phyloP scores from a whole-genome alignment of 2,329 filamentous ascomycete species.

The Fusarium scirpi region DNA sequence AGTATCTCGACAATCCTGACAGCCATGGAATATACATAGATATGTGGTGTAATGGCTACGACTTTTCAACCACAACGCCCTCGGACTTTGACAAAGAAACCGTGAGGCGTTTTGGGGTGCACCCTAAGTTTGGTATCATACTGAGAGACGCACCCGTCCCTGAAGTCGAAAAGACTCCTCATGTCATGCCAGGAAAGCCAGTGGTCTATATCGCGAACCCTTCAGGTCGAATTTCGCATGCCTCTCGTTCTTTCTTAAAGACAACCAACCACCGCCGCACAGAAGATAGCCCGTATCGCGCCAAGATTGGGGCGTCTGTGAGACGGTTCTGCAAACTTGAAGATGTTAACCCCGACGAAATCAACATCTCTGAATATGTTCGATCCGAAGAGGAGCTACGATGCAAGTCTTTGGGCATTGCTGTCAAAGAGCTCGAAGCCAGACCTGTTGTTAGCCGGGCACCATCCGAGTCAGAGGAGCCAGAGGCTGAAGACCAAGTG shows the following conservation, averaged over 20 bases:
- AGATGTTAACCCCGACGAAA: constrained; percentile 50
- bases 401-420: constrained; percentile 53
- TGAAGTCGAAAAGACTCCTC: constrained; percentile 54
- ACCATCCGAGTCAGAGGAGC: constrained; percentile 47
- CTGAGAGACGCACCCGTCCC: constrained; percentile 62
- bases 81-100: constrained; percentile 64
- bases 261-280: constrained; percentile 52
- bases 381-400: constrained; percentile 51
- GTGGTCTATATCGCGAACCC: constrained; percentile 63
- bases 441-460: constrained; percentile 47
- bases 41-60: constrained; percentile 64
- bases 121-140: constrained; percentile 67
- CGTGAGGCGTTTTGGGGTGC: constrained; percentile 63
- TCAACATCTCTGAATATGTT: constrained; percentile 51
- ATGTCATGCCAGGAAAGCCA: constrained; percentile 60
- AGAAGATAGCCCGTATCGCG: constrained; percentile 51
- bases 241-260: constrained; percentile 59
- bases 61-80: constrained; percentile 61
- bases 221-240: constrained; percentile 61
- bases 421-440: constrained; percentile 50
- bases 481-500: constrained; percentile 42
- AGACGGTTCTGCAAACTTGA: constrained; percentile 55
- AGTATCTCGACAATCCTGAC: constrained; percentile 66
- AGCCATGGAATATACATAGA: constrained; percentile 67
- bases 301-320: constrained; percentile 52